These are phyloP conservation scores for Alternaria burnsii DNA, from an alignment of 2,329 filamentous ascomycete species.

Conservation along the genomic window DNA sequence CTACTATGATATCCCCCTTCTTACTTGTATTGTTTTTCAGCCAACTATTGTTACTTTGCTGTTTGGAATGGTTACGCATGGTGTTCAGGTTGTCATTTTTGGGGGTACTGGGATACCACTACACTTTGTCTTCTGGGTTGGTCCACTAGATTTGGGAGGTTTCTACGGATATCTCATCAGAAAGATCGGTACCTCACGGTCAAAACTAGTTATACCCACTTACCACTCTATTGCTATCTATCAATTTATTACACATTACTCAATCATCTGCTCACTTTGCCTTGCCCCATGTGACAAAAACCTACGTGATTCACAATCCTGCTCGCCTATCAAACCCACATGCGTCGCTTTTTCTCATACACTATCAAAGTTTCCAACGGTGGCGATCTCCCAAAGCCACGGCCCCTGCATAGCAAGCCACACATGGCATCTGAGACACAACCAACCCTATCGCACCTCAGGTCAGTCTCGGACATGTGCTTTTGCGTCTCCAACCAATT, in stretches of 20 bases:
- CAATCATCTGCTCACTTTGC: background rate
- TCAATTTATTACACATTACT: conserved; percentile 27
- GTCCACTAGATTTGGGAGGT: conserved; percentile 32
- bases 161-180: conserved; percentile 26
- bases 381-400: conserved; percentile 19
- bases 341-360: conserved; percentile 7
- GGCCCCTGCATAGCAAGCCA: conserved; percentile 29
- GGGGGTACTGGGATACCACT: conserved; percentile 24
- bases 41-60: conserved; percentile 26
- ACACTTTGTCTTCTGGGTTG: conserved; percentile 27
- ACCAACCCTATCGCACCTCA: conserved; percentile 25
- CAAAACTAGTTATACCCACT: conserved; percentile 41
- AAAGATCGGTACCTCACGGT: conserved; percentile 38
- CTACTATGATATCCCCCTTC: conserved; percentile 47
- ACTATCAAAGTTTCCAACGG: conserved; percentile 7
- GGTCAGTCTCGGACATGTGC: conserved; percentile 17
- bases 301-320: conserved; percentile 2
- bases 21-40: conserved; percentile 24
- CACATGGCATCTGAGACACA: conserved; percentile 43
- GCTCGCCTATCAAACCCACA: conserved; percentile 1
- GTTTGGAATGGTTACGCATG: conserved; percentile 20
- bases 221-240: conserved; percentile 30
- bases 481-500: conserved; percentile 16
- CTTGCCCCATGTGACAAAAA: background rate
- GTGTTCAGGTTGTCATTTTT: conserved; percentile 27